Evolutionary conservation across 441 rosid species (phyloP).

Genomic region (Erysimum cheiri): DNA sequence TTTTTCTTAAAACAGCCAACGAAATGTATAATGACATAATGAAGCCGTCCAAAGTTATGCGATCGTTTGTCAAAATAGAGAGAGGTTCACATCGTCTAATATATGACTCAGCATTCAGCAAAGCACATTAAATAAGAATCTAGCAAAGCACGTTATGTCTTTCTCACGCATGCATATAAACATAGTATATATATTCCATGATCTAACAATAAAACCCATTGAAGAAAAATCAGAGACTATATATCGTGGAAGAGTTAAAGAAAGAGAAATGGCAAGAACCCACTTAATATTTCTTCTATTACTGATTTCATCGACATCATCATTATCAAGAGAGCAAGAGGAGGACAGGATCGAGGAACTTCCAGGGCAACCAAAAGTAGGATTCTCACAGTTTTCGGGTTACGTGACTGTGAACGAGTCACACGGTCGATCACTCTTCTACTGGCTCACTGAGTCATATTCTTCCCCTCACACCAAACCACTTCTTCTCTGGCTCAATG

Average conservation of each 20-base stretch:
- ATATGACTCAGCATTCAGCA: background rate
- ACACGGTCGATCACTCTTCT: constrained; percentile 84
- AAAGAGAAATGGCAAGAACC: constrained; percentile 28
- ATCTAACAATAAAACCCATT: background rate
- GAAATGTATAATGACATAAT: too few relatives aligned
- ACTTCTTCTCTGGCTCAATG: constrained; percentile 94
- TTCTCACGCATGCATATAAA: too few relatives aligned
- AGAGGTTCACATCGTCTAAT: background rate
- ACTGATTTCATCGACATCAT: constrained; percentile 14
- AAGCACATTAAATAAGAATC: too few relatives aligned
- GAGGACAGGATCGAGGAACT: constrained; percentile 71
- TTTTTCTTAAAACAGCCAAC: too few relatives aligned
- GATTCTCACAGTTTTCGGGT: constrained; percentile 80
- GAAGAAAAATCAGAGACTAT: background rate
- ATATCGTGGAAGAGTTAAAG: background rate
- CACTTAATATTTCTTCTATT: constrained; percentile 30
- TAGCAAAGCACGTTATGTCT: background rate
- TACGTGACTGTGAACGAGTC: constrained; percentile 66
- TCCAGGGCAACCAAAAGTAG: constrained; percentile 80
- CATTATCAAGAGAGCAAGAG: constrained; percentile 56
- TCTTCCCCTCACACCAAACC: constrained; percentile 61
- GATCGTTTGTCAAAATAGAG: background rate
- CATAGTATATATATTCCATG: too few relatives aligned
- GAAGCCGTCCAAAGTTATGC: background rate
- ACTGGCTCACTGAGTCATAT: constrained; percentile 82